Percentiles rank a stretch among this genome's conserved stretches.
Conservation (phyloP, 768 basidiomycete genomes). For the Lentinula guzmanii region DNA sequence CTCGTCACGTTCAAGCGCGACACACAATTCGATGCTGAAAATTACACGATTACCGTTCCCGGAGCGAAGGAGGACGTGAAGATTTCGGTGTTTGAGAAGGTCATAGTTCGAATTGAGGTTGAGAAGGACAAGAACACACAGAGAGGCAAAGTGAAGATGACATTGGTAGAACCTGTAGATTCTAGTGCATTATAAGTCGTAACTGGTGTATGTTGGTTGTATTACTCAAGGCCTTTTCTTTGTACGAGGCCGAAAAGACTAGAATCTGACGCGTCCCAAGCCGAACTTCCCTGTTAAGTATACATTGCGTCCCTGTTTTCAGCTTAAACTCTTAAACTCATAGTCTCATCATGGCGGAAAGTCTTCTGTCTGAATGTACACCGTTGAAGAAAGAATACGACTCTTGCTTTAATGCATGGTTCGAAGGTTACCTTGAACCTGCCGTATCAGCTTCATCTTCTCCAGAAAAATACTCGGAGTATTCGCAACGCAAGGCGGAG, state of each 20-base stretch:
- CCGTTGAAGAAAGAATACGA: conserved; percentile 88
- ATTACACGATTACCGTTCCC: conserved; percentile 77
- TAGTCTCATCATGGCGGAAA: conserved; percentile 57
- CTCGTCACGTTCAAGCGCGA: conserved; percentile 91
- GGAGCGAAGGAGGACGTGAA: conserved; percentile 36
- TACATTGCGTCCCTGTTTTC: neutral
- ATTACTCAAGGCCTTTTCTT: neutral
- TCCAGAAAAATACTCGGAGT: conserved; percentile 44
- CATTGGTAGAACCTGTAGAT: conserved; percentile 62
- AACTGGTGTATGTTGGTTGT: neutral
- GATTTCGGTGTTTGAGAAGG: conserved; percentile 91
- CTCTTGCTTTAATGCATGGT: conserved; percentile 95
- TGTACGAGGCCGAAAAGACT: neutral
- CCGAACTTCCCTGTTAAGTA: neutral
- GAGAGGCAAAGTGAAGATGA: conserved; percentile 84
- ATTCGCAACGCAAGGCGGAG: conserved; percentile 74
- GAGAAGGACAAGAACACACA: conserved; percentile 96
- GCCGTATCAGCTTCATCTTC: conserved; percentile 40
- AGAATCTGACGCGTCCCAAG: conserved; percentile 1
- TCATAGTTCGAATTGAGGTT: conserved; percentile 82
- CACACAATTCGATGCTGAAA: conserved; percentile 85
- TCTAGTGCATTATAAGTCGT: conserved; percentile 30
- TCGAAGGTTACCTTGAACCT: conserved; percentile 93
- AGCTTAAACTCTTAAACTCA: neutral
- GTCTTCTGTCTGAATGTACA: conserved; percentile 81